Base-by-base conservation (phyloP, 2,329 filamentous ascomycete species). In the Aspergillus floridensis region DNA sequence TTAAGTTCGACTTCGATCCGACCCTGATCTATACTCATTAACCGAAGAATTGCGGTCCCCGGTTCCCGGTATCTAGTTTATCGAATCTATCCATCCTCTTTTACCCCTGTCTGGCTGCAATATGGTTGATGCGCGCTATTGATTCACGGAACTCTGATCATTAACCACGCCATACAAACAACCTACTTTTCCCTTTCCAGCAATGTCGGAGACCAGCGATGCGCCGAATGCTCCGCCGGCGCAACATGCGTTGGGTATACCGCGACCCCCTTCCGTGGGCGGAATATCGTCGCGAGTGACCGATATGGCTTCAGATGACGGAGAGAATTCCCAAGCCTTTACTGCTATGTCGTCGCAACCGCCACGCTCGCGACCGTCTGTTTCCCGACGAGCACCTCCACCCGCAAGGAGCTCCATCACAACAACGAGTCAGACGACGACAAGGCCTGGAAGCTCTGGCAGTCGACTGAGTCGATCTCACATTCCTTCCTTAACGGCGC, bases 401-500 rank as follows among this genome's bases (percentile, higher is more conserved):
- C 63, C 80, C 22, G 67, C 71, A 32, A 69, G 75, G 56, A 73
- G 66, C 55, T 73, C 73, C 35, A 63, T 73, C 29, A 77, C 74
- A 31, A 77, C 80, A 38, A 77, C 80, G 53, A 74, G 77, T 57
- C 75, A 77, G 14, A 76, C 75, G 57, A 73, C 79, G 31, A 79
- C 82, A 74, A 72, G 86, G 76, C 65, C 83, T 83, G 76, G 72
- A 52, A 81, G 77, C 59, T 65, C 88, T 81, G 56, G 82, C 16
- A 93, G 88, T 65, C 83, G 90, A 47, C 82, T 89, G 49, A 92
- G 88, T 72, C 86, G 88, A 70, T 95, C 91, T 47, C 95, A 99
- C 80, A 92, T 96, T 21, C 93, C 95, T 1, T 92, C 90, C 1
- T 80, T 99, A 56, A 89, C 92, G 2, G 92, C 92, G 16, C 90